A percentile compares a stretch with the other conserved stretches of the same genome.
These are phyloP conservation scores for Boletus barrowsii DNA, from an alignment of 768 basidiomycete species.

Conservation along the genomic window DNA sequence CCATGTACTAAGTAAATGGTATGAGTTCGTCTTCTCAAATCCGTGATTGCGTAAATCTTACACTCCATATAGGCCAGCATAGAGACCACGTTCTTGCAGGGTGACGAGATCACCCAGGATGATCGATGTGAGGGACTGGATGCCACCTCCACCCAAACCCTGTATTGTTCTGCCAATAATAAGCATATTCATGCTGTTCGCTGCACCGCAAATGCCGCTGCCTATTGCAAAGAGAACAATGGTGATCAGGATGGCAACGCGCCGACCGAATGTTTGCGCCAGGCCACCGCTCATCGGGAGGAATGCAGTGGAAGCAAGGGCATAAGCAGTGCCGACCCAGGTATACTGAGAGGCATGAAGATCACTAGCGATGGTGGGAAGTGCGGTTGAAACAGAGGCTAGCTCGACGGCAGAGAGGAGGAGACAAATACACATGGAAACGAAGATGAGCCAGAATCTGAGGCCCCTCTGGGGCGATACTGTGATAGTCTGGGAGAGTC, in stretches of 20 bases:
- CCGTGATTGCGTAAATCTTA: constrained; percentile 7
- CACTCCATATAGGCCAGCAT: constrained; percentile 37
- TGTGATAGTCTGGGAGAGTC: not conserved
- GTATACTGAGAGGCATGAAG: constrained; percentile 37
- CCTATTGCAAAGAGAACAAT: constrained; percentile 41
- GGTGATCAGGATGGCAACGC: constrained; percentile 29
- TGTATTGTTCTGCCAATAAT: constrained; percentile 43
- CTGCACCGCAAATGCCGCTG: constrained; percentile 40
- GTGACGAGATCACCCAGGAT: constrained; percentile 46
- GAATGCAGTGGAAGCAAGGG: constrained; percentile 38
- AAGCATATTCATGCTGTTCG: constrained; percentile 39
- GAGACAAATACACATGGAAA: constrained; percentile 25
- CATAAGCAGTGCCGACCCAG: constrained; percentile 47
- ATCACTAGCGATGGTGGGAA: constrained; percentile 40
- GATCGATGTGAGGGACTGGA: constrained; percentile 38
- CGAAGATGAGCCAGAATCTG: constrained; percentile 33
- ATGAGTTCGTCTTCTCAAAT: not conserved
- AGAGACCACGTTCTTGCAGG: constrained; percentile 42
- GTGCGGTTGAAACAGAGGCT: constrained; percentile 36
- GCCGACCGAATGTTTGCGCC: constrained; percentile 40
- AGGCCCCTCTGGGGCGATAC: not conserved
- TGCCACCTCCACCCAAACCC: constrained; percentile 41
- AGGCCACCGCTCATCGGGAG: constrained; percentile 40
- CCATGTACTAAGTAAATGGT: constrained; percentile 25
- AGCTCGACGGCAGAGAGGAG: constrained; percentile 34